Evolutionary conservation across 306 rosid genomes (phyloP).

Genomic region (Corylus heterophylla): DNA sequence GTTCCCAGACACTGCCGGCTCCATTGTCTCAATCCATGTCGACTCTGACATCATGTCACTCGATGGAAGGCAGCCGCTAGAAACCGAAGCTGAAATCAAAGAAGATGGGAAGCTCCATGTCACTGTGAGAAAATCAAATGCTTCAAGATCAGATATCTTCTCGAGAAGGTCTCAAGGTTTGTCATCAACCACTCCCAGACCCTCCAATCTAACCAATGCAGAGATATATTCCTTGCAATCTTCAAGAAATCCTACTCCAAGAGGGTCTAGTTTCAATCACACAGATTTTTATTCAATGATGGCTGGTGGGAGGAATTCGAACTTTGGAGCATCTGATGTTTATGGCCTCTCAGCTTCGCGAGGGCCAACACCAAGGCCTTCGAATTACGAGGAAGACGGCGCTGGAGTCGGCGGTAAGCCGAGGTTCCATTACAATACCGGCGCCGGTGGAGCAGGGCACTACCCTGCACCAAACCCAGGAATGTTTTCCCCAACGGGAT

Average conservation of each 20-base stretch:
- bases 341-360: slow-evolving; percentile 69
- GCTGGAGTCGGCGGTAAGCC: slow-evolving; percentile 29
- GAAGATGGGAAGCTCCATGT: slow-evolving; percentile 88
- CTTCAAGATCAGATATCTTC: slow-evolving; percentile 72
- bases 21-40: slow-evolving; percentile 85
- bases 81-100: slow-evolving; percentile 71
- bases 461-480: slow-evolving; percentile 85
- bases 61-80: slow-evolving; percentile 68
- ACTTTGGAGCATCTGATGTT: slow-evolving; percentile 65
- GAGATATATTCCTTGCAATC: slow-evolving; percentile 88
- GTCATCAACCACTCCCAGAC: slow-evolving; percentile 68
- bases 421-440: slow-evolving; percentile 45
- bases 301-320: slow-evolving; percentile 72
- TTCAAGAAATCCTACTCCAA: slow-evolving; percentile 71
- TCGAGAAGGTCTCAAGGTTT: slow-evolving; percentile 76
- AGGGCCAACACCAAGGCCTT: slow-evolving; percentile 77
- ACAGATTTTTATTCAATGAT: slow-evolving; percentile 80
- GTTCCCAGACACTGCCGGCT: slow-evolving; percentile 80
- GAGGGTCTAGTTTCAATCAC: slow-evolving; percentile 88
- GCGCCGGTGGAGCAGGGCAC: slow-evolving; percentile 42
- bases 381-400: slow-evolving; percentile 69
- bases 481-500: slow-evolving; percentile 68
- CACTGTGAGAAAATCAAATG: slow-evolving; percentile 71
- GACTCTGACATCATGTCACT: slow-evolving; percentile 83
- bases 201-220: slow-evolving; percentile 78